Percentiles rank a stretch among this genome's conserved stretches.
These are phyloP conservation scores for Colletotrichum siamense DNA, from an alignment of 2,329 filamentous ascomycete species.

Conservation along the genomic window DNA sequence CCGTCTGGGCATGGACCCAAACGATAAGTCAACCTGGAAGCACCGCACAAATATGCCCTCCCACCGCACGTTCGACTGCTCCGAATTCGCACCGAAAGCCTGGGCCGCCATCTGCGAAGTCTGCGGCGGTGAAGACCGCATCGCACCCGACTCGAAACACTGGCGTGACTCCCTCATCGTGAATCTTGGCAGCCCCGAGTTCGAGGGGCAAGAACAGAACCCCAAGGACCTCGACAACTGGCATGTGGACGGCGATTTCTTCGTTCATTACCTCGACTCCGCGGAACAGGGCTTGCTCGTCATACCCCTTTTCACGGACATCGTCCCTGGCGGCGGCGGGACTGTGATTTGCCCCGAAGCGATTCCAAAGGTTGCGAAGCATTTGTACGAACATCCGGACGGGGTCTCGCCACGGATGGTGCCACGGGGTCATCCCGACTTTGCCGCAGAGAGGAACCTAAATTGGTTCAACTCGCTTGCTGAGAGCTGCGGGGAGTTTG, in stretches of 20 bases:
- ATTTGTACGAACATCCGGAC: slow-evolving; percentile 66
- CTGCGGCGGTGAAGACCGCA: slow-evolving; percentile 65
- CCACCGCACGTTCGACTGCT: slow-evolving; percentile 59
- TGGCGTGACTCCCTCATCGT: slow-evolving; percentile 75
- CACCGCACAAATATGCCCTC: slow-evolving; percentile 68
- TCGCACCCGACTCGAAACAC: slow-evolving; percentile 51
- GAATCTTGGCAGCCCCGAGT: slow-evolving; percentile 65
- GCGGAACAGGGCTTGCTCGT: slow-evolving; percentile 73
- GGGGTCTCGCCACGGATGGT: slow-evolving; percentile 72
- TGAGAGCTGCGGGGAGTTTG: slow-evolving; percentile 49
- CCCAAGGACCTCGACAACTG: slow-evolving; percentile 62
- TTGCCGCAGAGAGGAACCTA: slow-evolving; percentile 45
- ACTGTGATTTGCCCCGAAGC: slow-evolving; percentile 69
- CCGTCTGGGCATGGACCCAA: slow-evolving; percentile 67
- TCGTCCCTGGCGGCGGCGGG: slow-evolving; percentile 64
- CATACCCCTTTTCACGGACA: slow-evolving; percentile 71
- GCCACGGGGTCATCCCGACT: slow-evolving; percentile 55
- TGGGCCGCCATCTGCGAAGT: slow-evolving; percentile 72
- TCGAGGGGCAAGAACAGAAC: slow-evolving; percentile 52
- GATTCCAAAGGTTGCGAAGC: slow-evolving; percentile 60
- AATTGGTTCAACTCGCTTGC: slow-evolving; percentile 50
- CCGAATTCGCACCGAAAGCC: slow-evolving; percentile 66
- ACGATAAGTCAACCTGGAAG: slow-evolving; percentile 71
- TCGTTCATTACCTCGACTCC: slow-evolving; percentile 74
- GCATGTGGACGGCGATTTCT: slow-evolving; percentile 78